Evolutionary conservation across 768 basidiomycete genomes (phyloP).

Genomic region (Mrakia blollopis): DNA sequence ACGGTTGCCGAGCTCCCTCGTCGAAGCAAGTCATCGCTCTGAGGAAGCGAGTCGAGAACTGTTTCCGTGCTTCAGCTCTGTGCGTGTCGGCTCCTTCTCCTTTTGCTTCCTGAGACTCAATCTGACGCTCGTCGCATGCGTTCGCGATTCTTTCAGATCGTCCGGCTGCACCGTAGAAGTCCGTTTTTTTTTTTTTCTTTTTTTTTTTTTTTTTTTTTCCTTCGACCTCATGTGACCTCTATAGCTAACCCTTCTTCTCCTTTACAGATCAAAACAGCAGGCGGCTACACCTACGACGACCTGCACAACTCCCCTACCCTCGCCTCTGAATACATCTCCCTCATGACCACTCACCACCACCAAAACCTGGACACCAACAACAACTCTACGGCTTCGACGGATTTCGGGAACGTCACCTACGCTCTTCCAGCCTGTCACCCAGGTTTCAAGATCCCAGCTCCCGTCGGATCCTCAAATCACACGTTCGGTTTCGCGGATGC

Average conservation of each 20-base stretch:
- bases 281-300: constrained; percentile 25
- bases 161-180: constrained; percentile 17
- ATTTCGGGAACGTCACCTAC: constrained; percentile 29
- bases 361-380: constrained; percentile 2
- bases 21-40: constrained; percentile 2
- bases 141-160: background rate
- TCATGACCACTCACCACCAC: constrained; percentile 5
- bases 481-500: constrained; percentile 14
- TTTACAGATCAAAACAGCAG: background rate
- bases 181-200: background rate
- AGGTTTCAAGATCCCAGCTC: constrained; percentile 18
- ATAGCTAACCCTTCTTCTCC: too few relatives aligned
- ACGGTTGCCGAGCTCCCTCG: constrained; percentile 19
- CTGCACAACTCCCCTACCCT: constrained; percentile 11
- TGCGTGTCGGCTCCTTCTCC: background rate
- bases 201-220: background rate
- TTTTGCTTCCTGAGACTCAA: background rate
- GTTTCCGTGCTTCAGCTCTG: constrained; percentile 19
- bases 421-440: constrained; percentile 16
- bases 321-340: background rate
- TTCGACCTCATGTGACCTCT: background rate
- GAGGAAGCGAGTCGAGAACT: constrained; percentile 4
- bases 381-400: constrained; percentile 18
- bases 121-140: too few relatives aligned
- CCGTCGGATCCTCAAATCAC: constrained; percentile 13